phyloP scores from a whole-genome alignment of 1,139 yeast genomes.

The Pichia norvegensis region DNA sequence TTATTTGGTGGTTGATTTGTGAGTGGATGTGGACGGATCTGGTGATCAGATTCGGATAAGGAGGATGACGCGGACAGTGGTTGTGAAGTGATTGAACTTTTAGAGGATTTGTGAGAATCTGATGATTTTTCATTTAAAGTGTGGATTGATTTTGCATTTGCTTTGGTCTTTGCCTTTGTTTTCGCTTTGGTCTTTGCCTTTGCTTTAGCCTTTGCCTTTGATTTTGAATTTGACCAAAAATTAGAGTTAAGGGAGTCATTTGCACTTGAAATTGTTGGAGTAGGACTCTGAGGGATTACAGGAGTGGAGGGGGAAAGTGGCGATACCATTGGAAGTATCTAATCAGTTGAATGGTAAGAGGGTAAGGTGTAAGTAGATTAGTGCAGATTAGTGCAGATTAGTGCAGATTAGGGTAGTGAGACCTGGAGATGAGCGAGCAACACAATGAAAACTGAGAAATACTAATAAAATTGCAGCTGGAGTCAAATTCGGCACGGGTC shows the following conservation, averaged over 20 bases:
- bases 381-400: too few relatives aligned
- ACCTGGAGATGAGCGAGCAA: too few relatives aligned
- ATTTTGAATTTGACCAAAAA: background rate
- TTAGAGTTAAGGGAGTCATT: background rate
- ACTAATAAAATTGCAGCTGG: too few relatives aligned
- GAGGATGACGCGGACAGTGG: background rate
- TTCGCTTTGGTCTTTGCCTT: background rate
- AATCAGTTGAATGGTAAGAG: too few relatives aligned
- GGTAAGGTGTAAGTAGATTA: too few relatives aligned
- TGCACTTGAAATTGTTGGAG: background rate
- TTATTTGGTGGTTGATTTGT: background rate
- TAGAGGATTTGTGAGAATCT: background rate
- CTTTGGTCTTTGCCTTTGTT: background rate
- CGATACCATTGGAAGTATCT: background rate
- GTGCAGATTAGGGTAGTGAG: too few relatives aligned
- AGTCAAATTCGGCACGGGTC: too few relatives aligned
- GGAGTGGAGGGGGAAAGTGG: background rate
- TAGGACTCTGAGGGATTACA: background rate
- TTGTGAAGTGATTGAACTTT: background rate
- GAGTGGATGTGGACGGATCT: too few relatives aligned
- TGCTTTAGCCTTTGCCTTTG: background rate
- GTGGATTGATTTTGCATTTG: background rate
- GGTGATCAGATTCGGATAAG: background rate
- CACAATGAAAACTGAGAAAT: too few relatives aligned
- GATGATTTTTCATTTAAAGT: background rate